Base-by-base conservation (phyloP, 2,329 filamentous ascomycete genomes). In the Beauveria asiatica region DNA sequence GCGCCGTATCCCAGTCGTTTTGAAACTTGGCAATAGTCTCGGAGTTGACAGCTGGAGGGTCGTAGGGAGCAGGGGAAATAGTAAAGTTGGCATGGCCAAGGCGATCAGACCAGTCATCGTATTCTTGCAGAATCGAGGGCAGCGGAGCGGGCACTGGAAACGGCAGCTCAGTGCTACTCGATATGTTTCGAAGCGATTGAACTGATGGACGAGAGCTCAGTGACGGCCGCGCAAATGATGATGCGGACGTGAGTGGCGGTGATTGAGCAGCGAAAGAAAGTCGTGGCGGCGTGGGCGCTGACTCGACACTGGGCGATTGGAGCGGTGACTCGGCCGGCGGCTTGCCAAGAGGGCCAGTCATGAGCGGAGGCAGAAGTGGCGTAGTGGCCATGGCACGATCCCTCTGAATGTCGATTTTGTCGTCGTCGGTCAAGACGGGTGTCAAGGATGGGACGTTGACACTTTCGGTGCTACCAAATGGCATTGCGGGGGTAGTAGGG, bases 1-100 rank as follows among this genome's bases (percentile, higher is more conserved):
- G 84, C 30, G 93, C 93, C 39, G 83, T 75, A 67, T 93, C 87
- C 92, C 92, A 96, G 68, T 95, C 88, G 7, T 83, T 79, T 56
- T 88, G 85, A 55, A 96, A 79, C 68, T 85, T 81, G 39, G 81
- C 81, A 27, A 84, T 73, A 1, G 77, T 71, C 5, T 82, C 79
- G 10, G 86, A 69, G 64, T 88, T 84, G 63, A 83, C 83, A 3
- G 70, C 70, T 17, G 85, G 80, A 0, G 90, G 87, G 9, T 83
- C 73, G 69, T 96, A 96, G 0, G 92, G 93, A 70, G 87, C 83
- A 0, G 92, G 92, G 23, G 83, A 77, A 66, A 97, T 95, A 67
- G 84, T 92, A 72, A 95, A 97, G 76, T 97, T 96, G 64, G 92
- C 92, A 70, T 97, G 92, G 30, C 93, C 93, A 16, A 97, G 83